Evolutionary conservation across 306 rosid genomes (phyloP), one percentile per base, ranked within the genome.

Genomic region (Casuarina cunninghamiana): DNA sequence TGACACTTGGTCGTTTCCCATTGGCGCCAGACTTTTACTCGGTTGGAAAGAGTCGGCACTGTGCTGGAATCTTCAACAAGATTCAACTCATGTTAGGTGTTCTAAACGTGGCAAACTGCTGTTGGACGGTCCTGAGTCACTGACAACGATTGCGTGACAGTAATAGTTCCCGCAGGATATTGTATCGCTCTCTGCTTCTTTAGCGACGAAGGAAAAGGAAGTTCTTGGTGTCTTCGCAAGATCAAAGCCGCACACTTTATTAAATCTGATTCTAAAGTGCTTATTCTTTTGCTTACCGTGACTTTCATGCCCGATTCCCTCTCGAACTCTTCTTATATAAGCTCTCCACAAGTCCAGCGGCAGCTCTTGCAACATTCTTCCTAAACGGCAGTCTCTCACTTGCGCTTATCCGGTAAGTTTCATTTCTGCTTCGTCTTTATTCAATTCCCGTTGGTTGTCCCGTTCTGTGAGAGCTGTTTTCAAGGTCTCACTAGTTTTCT

Each of bases 21-120:
- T 55, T 55, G 35, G 37, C 19, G 6, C 9, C 2, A 21, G 63
- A 57, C 38, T 21, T 51, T 57, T 3, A 8, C 21, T 21, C 35
- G 42, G 53, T 3, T n/a, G 15, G 51, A 26, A 26, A 26, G 60
- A 77, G 41, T 9, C 17, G 13, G 80, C 43, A 74, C 39, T 3
- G 16, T 9, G 2, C 5, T 50, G 45, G 86, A 86, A 81, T 72
- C 89, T 83, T 42, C 60, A 78, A 38, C 55, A 44, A 73, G 88
- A 58, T 83, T 80, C 83, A 67, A 42, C 26, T 17, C n/a, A 15
- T 17, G 11, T 35, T 42, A 12, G 6, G 26, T 41, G 3, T 67
- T 21, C 32, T 42, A 42, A 10, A 13, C 71, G 71, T 42, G 49
- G 32, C 12, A 41, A 15, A 6, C 9, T 35, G 35, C 16, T 42